These are phyloP conservation scores for Auricularia sp. DNA, from an alignment of 768 basidiomycete genomes.

Conservation along the genomic window DNA sequence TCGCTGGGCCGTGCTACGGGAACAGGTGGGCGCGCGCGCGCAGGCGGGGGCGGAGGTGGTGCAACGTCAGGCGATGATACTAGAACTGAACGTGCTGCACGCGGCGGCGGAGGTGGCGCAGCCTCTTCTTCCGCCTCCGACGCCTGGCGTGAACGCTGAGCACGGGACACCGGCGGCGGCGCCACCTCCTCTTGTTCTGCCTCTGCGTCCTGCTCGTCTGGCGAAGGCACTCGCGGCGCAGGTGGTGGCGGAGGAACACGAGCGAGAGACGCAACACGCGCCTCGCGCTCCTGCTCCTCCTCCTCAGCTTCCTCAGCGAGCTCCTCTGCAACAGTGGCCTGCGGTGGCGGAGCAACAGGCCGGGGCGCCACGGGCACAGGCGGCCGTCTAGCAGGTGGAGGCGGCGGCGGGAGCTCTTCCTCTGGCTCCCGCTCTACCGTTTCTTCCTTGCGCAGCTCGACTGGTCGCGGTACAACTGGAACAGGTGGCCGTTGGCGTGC, in stretches of 20 bases:
- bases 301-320: slow-evolving; percentile 5
- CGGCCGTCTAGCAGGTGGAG: neutral
- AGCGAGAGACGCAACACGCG: neutral
- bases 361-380: slow-evolving; percentile 1
- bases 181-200: too few relatives aligned
- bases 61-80: too few relatives aligned
- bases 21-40: too few relatives aligned
- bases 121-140: too few relatives aligned
- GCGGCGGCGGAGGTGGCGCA: too few relatives aligned
- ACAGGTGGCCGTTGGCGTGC: neutral
- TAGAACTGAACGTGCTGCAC: too few relatives aligned
- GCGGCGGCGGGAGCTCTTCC: neutral
- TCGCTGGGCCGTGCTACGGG: too few relatives aligned
- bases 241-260: neutral
- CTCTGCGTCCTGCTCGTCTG: too few relatives aligned
- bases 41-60: too few relatives aligned
- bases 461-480: neutral
- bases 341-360: slow-evolving; percentile 1
- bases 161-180: too few relatives aligned
- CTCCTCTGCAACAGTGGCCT: neutral
- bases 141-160: too few relatives aligned
- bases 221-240: neutral
- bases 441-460: neutral
- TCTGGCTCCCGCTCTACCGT: neutral
- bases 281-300: slow-evolving; percentile 5